phyloP scores from a whole-genome alignment of 495 filamentous ascomycete genomes.

The Daldinia decipiens region DNA sequence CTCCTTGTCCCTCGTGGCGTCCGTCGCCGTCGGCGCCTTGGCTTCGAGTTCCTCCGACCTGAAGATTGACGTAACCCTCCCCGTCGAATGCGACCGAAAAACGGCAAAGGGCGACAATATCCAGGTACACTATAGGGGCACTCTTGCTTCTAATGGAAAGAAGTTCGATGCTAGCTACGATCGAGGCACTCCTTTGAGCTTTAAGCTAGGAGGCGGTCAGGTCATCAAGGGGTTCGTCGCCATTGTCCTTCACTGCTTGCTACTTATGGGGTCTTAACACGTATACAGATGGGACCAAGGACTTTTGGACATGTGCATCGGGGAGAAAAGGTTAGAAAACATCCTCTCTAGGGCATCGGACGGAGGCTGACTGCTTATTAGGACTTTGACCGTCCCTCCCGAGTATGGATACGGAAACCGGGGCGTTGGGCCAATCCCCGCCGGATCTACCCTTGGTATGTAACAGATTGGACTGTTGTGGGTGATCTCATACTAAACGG shows the following conservation, averaged over 20 bases:
- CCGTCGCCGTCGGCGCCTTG: conserved; percentile 60
- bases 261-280: conserved; percentile 32
- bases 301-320: conserved; percentile 93
- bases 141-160: conserved; percentile 66
- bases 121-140: conserved; percentile 88
- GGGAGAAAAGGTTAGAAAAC: conserved; percentile 75
- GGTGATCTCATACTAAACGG: conserved; percentile 18
- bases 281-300: conserved; percentile 82
- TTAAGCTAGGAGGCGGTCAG: conserved; percentile 78
- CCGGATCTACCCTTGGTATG: conserved; percentile 75
- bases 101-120: conserved; percentile 81
- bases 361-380: conserved; percentile 30
- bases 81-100: conserved; percentile 74
- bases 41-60: conserved; percentile 63
- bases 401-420: conserved; percentile 83
- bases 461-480: conserved; percentile 13
- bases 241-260: conserved; percentile 6
- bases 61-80: conserved; percentile 77
- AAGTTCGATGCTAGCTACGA: conserved; percentile 78
- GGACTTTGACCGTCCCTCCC: conserved; percentile 90
- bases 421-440: conserved; percentile 80
- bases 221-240: conserved; percentile 83
- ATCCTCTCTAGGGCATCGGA: not conserved
- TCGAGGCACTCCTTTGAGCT: conserved; percentile 76
- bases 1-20: conserved; percentile 64